phyloP scores from a whole-genome alignment of 139 green algal species.

The Chlamydomonas sp. region DNA sequence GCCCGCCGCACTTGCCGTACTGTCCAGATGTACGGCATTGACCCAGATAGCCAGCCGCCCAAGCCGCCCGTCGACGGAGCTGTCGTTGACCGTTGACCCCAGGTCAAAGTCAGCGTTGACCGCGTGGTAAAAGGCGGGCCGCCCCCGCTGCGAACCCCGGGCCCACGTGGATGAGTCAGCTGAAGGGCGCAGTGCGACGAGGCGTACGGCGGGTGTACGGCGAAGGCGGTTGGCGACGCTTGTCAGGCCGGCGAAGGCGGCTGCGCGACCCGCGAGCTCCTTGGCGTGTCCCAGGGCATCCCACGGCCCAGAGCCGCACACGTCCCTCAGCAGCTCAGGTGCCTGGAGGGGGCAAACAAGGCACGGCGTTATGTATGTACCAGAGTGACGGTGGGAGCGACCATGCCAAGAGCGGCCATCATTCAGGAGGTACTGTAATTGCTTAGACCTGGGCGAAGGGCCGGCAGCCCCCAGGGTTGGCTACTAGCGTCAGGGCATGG shows the following conservation, averaged over 20 bases:
- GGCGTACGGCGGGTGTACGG: not conserved
- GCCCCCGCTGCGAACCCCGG: not conserved
- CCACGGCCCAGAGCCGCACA: not conserved
- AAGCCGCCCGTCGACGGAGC: not conserved
- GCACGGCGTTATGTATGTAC: too few species aligned
- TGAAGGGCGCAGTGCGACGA: not conserved
- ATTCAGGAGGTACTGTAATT: too few species aligned
- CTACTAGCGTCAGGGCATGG: too few species aligned
- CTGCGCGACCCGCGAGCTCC: not conserved
- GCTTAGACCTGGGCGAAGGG: too few species aligned
- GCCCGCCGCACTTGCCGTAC: too few species aligned
- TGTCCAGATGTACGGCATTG: not conserved
- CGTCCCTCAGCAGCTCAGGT: not conserved
- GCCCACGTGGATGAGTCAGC: slow-evolving; percentile 5
- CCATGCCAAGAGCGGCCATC: too few species aligned
- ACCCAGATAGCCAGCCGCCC: slow-evolving; percentile 13
- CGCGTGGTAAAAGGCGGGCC: slow-evolving; percentile 7
- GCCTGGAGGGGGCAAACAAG: not conserved
- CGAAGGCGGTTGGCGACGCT: not conserved
- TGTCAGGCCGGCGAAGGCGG: not conserved
- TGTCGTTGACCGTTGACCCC: not conserved
- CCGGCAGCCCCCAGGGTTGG: too few species aligned
- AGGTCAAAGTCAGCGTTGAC: slow-evolving; percentile 19
- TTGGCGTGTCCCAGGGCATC: not conserved
- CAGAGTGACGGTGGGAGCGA: too few species aligned